These are phyloP conservation scores for Coemansia reversa DNA, from an alignment of 192 early-diverging fungal genomes.

Conservation along the genomic window DNA sequence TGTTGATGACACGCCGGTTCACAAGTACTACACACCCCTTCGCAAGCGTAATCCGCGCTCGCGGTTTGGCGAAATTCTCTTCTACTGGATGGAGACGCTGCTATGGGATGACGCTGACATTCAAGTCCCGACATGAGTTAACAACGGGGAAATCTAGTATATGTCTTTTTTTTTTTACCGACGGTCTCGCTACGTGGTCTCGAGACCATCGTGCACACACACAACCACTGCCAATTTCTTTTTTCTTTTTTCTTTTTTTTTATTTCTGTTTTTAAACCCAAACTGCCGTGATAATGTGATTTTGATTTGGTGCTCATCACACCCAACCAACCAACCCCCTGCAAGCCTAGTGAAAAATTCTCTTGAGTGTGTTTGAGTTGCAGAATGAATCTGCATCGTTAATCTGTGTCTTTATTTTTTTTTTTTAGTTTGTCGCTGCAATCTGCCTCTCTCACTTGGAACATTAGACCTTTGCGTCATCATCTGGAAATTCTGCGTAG, in stretches of 20 bases:
- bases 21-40: slow-evolving; percentile 44
- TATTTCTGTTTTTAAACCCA: not conserved
- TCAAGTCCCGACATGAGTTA: slow-evolving; percentile 46
- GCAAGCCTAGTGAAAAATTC: not conserved
- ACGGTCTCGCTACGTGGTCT: not conserved
- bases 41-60: slow-evolving; percentile 49
- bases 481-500: not conserved
- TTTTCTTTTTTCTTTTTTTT: not conserved
- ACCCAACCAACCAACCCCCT: not conserved
- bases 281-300: not conserved
- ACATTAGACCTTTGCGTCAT: not conserved
- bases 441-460: not conserved
- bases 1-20: slow-evolving; percentile 46
- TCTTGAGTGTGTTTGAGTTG: not conserved
- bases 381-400: not conserved
- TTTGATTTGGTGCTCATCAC: not conserved
- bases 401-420: slow-evolving; percentile 5
- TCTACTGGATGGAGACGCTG: slow-evolving; percentile 60
- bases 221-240: not conserved
- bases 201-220: slow-evolving; percentile 5
- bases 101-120: slow-evolving; percentile 51
- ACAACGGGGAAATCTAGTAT: not conserved
- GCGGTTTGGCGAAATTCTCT: slow-evolving; percentile 48
- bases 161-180: not conserved
- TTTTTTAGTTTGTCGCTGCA: no score